Conservation (phyloP, 257 asterid genomes). For the Craterostigma plantagineum region DNA sequence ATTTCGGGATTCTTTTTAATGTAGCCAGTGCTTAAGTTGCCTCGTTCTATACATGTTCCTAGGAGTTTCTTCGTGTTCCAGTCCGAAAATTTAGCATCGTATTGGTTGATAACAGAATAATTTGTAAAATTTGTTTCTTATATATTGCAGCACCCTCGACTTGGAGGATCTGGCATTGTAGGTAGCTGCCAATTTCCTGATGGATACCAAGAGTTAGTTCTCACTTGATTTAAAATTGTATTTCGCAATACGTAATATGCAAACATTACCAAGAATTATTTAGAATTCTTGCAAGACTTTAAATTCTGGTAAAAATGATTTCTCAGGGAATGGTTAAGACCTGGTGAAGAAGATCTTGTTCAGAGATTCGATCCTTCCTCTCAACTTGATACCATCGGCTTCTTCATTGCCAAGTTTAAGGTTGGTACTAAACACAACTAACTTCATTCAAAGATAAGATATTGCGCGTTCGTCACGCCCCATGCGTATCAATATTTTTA, state of each 20-base stretch:
- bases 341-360: conserved; percentile 83
- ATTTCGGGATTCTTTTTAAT: no score
- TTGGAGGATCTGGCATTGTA: conserved; percentile 90
- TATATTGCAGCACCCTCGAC: conserved; percentile 62
- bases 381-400: conserved; percentile 72
- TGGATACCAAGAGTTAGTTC: conserved; percentile 75
- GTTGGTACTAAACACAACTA: conserved; percentile 50
- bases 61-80: no score
- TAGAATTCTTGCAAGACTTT: no score
- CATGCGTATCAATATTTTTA: no score
- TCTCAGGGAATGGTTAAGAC: conserved; percentile 81
- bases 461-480: no score
- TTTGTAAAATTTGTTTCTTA: no score
- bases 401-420: conserved; percentile 81
- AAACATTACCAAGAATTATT: not conserved
- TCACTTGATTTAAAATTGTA: not conserved
- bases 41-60: no score
- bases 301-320: conserved; percentile 3
- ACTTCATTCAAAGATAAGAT: not conserved
- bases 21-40: no score
- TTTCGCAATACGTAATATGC: no score
- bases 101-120: no score
- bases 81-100: no score
- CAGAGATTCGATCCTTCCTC: conserved; percentile 96
- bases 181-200: conserved; percentile 54